Evolutionary conservation across 129 eudicot species (phyloP).

Genomic region (Tanacetum coccineum): DNA sequence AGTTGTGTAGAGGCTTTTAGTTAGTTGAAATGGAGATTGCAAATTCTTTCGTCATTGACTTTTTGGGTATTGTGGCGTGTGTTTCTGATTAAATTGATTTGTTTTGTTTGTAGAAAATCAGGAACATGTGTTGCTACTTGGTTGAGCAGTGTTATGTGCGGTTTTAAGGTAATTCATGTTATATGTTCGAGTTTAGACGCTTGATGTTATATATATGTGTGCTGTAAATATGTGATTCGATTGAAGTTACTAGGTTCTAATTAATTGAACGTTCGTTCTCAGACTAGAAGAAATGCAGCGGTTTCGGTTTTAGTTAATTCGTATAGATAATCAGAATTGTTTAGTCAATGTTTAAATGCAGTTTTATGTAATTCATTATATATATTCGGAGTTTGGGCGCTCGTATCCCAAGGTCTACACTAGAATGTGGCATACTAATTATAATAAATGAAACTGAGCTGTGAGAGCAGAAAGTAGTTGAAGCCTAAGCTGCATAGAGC

Average conservation of each 20-base stretch:
- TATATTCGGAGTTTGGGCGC: background rate
- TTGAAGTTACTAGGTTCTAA: too few relatives aligned
- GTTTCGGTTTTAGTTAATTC: background rate
- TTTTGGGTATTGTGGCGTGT: conserved; percentile 1
- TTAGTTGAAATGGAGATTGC: conserved; percentile 20
- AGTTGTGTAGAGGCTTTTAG: background rate
- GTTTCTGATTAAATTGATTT: conserved; percentile 13
- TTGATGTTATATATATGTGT: too few relatives aligned
- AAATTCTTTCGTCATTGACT: too few relatives aligned
- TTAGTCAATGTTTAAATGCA: background rate
- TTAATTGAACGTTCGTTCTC: too few relatives aligned
- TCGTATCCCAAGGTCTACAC: background rate
- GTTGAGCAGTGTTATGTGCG: background rate
- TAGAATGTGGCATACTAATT: background rate
- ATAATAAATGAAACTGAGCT: conserved; percentile 4
- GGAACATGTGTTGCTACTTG: background rate
- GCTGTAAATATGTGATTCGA: too few relatives aligned
- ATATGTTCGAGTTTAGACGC: background rate
- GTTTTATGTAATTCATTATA: too few relatives aligned
- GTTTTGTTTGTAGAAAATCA: background rate
- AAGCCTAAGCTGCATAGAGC: background rate
- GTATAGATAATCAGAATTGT: background rate
- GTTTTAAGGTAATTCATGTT: background rate
- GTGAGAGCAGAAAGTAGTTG: background rate
- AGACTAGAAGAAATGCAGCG: too few relatives aligned